phyloP scores from a whole-genome alignment of 1,139 yeast species.

The Debaryomyces udenii region DNA sequence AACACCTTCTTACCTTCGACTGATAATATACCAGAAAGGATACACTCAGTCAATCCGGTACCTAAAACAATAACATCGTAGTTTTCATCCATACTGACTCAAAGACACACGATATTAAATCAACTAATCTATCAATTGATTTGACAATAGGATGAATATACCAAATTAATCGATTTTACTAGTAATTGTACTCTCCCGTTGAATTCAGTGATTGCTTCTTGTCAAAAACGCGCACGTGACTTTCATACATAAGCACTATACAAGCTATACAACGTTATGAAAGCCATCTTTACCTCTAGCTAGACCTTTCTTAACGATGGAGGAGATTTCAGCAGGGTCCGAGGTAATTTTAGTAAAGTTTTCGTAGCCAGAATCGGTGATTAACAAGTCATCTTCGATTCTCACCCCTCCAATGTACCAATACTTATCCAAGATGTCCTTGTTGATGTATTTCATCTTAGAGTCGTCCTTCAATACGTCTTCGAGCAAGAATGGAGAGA shows the following conservation, averaged over 20 bases:
- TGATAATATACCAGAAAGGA: constrained; percentile 88
- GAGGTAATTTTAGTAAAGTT: constrained; percentile 81
- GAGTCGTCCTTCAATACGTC: constrained; percentile 61
- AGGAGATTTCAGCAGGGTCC: constrained; percentile 79
- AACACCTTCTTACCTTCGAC: constrained; percentile 91
- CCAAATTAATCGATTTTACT: neutral
- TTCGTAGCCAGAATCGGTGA: constrained; percentile 76
- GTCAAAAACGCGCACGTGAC: constrained; percentile 6
- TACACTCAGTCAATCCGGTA: constrained; percentile 94
- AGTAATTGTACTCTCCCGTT: constrained; percentile 2
- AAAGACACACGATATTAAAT: constrained; percentile 1
- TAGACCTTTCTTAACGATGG: constrained; percentile 73
- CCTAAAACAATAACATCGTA: constrained; percentile 72
- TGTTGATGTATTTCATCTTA: constrained; percentile 63
- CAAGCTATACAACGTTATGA: constrained; percentile 55
- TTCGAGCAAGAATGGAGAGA: constrained; percentile 78
- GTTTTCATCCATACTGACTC: constrained; percentile 77
- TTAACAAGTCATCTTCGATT: constrained; percentile 88
- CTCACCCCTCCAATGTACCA: constrained; percentile 94
- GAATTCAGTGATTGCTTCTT: constrained; percentile 4
- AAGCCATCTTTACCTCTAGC: constrained; percentile 60
- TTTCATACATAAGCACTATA: neutral
- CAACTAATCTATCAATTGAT: constrained; percentile 2
- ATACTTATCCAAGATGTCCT: constrained; percentile 69
- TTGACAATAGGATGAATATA: neutral